Percentiles rank a stretch among this genome's conserved stretches.
Conservation (phyloP, 75 land plant genomes). For the Cupressus sempervirens region DNA sequence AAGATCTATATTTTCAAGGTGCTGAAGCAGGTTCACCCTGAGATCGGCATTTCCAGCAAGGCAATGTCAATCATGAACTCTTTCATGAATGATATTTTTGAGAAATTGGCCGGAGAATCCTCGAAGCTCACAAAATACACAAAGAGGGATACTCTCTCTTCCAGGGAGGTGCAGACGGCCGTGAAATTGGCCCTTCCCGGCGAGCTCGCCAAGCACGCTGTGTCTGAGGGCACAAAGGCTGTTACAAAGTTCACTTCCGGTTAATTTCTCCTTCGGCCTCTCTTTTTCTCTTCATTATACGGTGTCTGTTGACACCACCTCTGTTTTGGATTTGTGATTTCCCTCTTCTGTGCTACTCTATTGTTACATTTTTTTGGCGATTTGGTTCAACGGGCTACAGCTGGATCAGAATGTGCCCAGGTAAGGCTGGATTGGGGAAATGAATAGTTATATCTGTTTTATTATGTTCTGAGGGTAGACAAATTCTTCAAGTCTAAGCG, state of each 20-base stretch:
- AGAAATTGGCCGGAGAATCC: slow-evolving; percentile 67
- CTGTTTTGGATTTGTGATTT: no score
- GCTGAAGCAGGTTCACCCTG: slow-evolving; percentile 20
- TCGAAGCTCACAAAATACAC: slow-evolving; percentile 39
- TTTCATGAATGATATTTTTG: slow-evolving; percentile 70
- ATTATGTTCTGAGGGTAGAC: no score
- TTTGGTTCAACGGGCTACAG: no score
- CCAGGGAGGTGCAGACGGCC: slow-evolving; percentile 63
- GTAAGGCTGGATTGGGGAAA: no score
- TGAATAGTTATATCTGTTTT: no score
- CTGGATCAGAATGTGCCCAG: no score
- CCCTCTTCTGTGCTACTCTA: no score
- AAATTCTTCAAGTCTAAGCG: no score
- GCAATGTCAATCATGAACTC: slow-evolving; percentile 68
- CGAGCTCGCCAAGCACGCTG: slow-evolving; percentile 69
- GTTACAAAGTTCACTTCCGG: slow-evolving; percentile 18
- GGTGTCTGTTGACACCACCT: slow-evolving; percentile 9
- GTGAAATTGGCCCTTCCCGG: slow-evolving; percentile 67
- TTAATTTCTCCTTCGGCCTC: slow-evolving; percentile 12
- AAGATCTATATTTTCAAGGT: slow-evolving; percentile 25
- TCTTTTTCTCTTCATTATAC: background rate
- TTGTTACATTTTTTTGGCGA: no score
- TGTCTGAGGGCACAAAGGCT: slow-evolving; percentile 65
- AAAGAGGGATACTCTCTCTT: slow-evolving; percentile 44
- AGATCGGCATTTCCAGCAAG: slow-evolving; percentile 51